Evolutionary conservation across 1,284 basidiomycete species (phyloP).

Genomic region (Tausonia pullulans): DNA sequence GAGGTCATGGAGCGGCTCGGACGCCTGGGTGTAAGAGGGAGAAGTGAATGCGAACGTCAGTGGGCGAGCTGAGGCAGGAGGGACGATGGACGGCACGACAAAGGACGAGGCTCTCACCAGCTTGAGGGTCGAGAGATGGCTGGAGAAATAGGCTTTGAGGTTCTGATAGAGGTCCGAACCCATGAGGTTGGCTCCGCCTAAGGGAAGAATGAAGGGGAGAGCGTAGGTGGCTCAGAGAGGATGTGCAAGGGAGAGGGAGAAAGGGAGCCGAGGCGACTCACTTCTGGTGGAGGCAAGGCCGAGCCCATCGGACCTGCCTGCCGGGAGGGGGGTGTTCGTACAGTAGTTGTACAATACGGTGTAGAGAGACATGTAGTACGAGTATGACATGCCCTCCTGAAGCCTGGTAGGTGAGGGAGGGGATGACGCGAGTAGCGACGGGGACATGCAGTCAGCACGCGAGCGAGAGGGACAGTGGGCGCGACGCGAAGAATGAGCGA

Average conservation of each 20-base stretch:
- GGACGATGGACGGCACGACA: background rate
- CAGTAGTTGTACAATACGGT: conserved; percentile 95
- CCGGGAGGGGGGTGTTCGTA: conserved; percentile 37
- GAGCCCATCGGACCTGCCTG: background rate
- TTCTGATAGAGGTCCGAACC: conserved; percentile 89
- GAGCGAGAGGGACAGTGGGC: background rate
- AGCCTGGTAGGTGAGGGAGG: conserved; percentile 37
- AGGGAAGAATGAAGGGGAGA: background rate
- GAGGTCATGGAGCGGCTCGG: conserved; percentile 71
- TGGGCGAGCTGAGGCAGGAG: background rate
- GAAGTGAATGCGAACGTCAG: background rate
- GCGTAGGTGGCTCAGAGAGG: background rate
- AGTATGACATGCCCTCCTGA: conserved; percentile 77
- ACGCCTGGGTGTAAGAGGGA: conserved; percentile 42
- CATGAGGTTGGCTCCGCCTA: conserved; percentile 86
- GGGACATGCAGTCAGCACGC: background rate
- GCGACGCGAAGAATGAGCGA: background rate
- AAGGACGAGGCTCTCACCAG: conserved; percentile 41
- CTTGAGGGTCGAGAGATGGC: conserved; percentile 58
- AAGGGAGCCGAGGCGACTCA: conserved; percentile 21
- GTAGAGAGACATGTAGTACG: conserved; percentile 86
- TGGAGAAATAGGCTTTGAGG: conserved; percentile 70
- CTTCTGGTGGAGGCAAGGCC: conserved; percentile 19
- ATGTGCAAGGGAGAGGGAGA: conserved; percentile 13
- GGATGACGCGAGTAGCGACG: background rate